phyloP scores from a whole-genome alignment of 306 rosid species.

The Citrullus amarus region DNA sequence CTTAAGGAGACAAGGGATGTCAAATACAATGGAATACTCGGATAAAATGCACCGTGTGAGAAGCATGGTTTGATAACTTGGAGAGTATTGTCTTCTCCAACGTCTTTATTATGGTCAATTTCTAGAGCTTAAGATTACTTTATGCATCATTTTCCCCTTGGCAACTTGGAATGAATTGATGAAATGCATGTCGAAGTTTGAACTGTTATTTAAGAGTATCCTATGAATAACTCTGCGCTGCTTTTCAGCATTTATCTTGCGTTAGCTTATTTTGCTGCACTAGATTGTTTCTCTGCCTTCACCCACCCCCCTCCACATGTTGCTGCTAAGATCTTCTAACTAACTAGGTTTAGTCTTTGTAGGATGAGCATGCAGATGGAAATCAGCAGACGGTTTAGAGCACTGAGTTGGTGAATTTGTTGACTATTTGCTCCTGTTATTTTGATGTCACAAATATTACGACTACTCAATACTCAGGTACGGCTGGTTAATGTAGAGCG shows the following conservation, averaged over 20 bases:
- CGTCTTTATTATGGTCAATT: not conserved
- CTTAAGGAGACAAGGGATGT: not conserved
- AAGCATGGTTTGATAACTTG: not conserved
- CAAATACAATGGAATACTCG: not conserved
- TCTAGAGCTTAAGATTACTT: not conserved
- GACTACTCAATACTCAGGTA: not conserved
- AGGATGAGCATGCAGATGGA: constrained; percentile 7
- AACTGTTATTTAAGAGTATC: not conserved
- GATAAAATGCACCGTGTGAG: not conserved
- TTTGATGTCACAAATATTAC: not conserved
- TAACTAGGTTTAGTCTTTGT: not conserved
- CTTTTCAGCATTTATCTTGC: not conserved
- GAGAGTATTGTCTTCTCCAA: not conserved
- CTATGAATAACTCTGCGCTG: not conserved
- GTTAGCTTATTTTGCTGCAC: not conserved
- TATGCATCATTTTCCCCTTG: not conserved
- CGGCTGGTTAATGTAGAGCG: not conserved
- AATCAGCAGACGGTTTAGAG: not conserved
- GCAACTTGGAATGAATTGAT: not conserved
- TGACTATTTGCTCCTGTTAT: not conserved
- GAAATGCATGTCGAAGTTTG: not conserved
- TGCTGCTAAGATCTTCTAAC: not conserved
- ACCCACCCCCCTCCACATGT: not conserved
- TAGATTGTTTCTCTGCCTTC: not conserved
- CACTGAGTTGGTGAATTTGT: not conserved